phyloP scores from a whole-genome alignment of 1,284 basidiomycete species.

The Ceraceosorus bombacis region DNA sequence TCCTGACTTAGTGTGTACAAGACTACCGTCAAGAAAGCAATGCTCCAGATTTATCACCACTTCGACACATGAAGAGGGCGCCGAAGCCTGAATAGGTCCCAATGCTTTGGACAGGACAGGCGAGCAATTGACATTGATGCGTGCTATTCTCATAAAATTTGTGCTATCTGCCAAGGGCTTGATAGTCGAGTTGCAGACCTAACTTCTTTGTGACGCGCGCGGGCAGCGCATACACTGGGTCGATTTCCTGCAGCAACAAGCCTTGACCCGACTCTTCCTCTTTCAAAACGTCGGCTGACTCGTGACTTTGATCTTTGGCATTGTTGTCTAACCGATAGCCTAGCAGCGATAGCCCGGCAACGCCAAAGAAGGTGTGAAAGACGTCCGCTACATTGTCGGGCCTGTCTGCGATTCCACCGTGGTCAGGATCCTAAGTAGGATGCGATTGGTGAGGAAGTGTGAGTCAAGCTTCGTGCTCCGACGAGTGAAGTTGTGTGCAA shows the following conservation, averaged over 20 bases:
- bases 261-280: not conserved
- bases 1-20: no score
- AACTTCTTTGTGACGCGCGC: not conserved
- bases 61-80: no score
- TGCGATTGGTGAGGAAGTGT: slow-evolving; percentile 4
- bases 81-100: no score
- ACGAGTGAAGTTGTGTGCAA: not conserved
- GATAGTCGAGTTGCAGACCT: not conserved
- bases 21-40: no score
- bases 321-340: not conserved
- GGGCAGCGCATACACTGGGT: not conserved
- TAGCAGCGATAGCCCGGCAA: slow-evolving; percentile 59
- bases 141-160: no score
- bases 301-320: no score
- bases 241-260: no score
- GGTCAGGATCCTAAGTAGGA: slow-evolving; percentile 65
- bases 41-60: no score
- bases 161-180: not conserved
- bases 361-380: slow-evolving; percentile 88
- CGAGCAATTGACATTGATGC: no score
- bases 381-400: slow-evolving; percentile 91
- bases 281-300: no score
- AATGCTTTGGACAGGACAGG: no score
- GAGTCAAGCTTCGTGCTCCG: not conserved
- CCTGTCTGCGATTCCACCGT: slow-evolving; percentile 86